Base-by-base conservation (phyloP, 257 asterid genomes). In the Anisodus tanguticus region DNA sequence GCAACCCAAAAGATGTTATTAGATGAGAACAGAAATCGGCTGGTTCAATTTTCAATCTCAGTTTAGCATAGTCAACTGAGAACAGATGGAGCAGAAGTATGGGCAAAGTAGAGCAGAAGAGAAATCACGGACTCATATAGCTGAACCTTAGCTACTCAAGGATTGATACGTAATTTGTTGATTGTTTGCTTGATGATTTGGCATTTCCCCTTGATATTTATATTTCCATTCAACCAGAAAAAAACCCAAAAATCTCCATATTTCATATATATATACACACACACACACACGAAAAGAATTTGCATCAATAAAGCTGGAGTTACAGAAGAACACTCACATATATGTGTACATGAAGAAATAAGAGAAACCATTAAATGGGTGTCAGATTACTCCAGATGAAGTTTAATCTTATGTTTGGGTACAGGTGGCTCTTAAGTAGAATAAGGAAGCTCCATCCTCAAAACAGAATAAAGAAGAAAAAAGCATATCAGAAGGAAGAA, bases 191-290 rank as follows among this genome's bases (percentile, higher is more conserved):
- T 77, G 64, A 53, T 17, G 1, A 67, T 12, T 13, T 53, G 64
- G 81, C 81, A 76, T 77, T 26, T 53, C 82, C 53, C 31, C 64
- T 53, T 53, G 64, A 77, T 77, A 26, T 51, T 51, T 22, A 26
- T 26, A 8, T 77, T 77, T 26, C 47, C 45, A 51, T 77, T 64
- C 8, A 8, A 76, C 2, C 47, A 77, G 31, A 6, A 53, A 77
- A 77, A 77, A 77, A 13, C 63, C 17, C 45, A 2, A 12, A 49
- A 76, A 26, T 51, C 63, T 51, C 81, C 81, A 76, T 49, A 76
- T 51, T 76, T 26, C 4, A 39, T 64, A 15, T 26, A 22, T 7
- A 63, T 0, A 22, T 0, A 22, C 26, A 22, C 26, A 22, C 26
- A 22, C 26, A 22, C 26, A 22, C 26, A 63, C 43, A 63, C 8